phyloP scores from a whole-genome alignment of 2,329 filamentous ascomycete genomes.

The Cladophialophora psammophila region DNA sequence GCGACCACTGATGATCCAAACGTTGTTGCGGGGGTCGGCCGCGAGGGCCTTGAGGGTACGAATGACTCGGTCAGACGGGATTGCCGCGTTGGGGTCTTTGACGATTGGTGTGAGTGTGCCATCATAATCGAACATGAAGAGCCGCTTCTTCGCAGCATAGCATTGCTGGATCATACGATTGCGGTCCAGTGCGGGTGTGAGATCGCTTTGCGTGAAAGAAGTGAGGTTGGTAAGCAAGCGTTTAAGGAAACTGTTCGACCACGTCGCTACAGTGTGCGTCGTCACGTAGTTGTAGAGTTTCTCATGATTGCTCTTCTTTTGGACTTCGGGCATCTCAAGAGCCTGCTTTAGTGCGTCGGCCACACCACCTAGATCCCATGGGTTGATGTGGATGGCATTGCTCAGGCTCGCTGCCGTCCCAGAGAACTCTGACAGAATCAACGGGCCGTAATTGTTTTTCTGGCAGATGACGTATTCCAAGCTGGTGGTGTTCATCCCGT shows the following conservation, averaged over 20 bases:
- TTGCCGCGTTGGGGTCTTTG: slow-evolving; percentile 84
- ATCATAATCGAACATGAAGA: slow-evolving; percentile 99
- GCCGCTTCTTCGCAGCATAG: slow-evolving; percentile 73
- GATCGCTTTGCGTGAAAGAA: slow-evolving; percentile 74
- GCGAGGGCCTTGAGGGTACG: slow-evolving; percentile 80
- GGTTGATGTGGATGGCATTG: slow-evolving; percentile 94
- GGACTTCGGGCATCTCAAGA: slow-evolving; percentile 73
- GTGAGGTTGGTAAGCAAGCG: slow-evolving; percentile 81
- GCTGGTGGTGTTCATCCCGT: slow-evolving; percentile 98
- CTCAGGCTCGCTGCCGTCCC: slow-evolving; percentile 86
- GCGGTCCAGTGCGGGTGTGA: slow-evolving; percentile 83
- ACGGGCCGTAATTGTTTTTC: slow-evolving; percentile 80
- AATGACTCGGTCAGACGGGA: slow-evolving; percentile 84
- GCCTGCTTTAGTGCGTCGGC: slow-evolving; percentile 83
- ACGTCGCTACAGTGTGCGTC: slow-evolving; percentile 82
- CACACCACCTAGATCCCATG: slow-evolving; percentile 87
- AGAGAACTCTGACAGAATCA: slow-evolving; percentile 96
- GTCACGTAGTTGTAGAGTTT: slow-evolving; percentile 84
- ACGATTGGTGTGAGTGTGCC: slow-evolving; percentile 96
- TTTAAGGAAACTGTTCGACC: slow-evolving; percentile 81
- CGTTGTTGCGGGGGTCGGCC: slow-evolving; percentile 78
- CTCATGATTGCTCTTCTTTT: slow-evolving; percentile 72
- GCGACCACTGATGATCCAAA: slow-evolving; percentile 98
- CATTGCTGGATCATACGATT: slow-evolving; percentile 76
- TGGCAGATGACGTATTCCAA: slow-evolving; percentile 95